These are phyloP conservation scores for Podila verticillata DNA, from an alignment of 192 early-diverging fungal species.

Conservation along the genomic window DNA sequence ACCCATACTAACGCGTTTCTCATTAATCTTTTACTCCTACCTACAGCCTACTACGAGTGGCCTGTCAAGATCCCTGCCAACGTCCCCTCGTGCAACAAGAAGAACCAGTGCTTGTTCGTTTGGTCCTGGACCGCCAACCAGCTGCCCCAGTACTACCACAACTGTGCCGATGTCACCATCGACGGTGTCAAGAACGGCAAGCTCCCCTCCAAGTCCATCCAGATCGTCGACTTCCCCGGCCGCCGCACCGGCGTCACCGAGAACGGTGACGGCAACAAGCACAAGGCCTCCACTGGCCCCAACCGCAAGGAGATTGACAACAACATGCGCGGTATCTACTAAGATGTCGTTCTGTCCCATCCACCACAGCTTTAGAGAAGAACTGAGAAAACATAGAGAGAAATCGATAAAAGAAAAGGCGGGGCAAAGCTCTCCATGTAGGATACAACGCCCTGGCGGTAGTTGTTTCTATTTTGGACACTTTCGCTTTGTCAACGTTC, in stretches of 20 bases:
- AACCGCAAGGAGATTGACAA: slow-evolving; percentile 23
- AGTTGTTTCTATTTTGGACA: too few species aligned
- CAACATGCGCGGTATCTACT: slow-evolving; percentile 34
- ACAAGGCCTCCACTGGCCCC: slow-evolving; percentile 24
- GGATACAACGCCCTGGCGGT: neutral
- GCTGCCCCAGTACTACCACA: slow-evolving; percentile 81
- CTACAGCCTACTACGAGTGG: slow-evolving; percentile 42
- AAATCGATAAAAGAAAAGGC: neutral
- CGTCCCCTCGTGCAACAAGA: slow-evolving; percentile 40
- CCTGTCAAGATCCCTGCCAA: slow-evolving; percentile 53
- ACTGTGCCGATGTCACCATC: slow-evolving; percentile 76
- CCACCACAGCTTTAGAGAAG: neutral
- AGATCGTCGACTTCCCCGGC: slow-evolving; percentile 33
- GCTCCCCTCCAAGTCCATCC: slow-evolving; percentile 20
- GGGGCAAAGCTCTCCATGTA: neutral
- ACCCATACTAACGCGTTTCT: neutral
- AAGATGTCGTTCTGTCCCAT: neutral
- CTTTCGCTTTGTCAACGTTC: too few species aligned
- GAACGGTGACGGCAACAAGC: slow-evolving; percentile 37
- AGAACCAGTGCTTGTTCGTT: slow-evolving; percentile 48
- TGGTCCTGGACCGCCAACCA: slow-evolving; percentile 81
- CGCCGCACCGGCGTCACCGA: slow-evolving; percentile 21
- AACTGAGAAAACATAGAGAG: neutral
- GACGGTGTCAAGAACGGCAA: slow-evolving; percentile 47
- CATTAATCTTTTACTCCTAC: neutral